Percentiles rank a stretch among this genome's conserved stretches.
Evolutionary conservation across 148 eudicot genomes (phyloP).

Genomic region (Vaccinium corymbosum): DNA sequence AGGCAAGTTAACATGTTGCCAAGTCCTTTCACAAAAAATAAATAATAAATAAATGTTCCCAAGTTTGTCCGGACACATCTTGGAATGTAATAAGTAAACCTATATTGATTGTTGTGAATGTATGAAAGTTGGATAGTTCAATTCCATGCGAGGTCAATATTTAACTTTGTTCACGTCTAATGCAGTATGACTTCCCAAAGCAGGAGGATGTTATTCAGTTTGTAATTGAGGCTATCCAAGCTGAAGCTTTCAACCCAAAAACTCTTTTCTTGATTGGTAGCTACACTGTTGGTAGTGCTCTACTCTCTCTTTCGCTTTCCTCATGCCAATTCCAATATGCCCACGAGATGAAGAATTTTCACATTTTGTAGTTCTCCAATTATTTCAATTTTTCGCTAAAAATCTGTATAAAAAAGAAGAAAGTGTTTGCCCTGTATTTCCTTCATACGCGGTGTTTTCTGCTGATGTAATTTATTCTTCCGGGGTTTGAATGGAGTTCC

Average conservation of each 20-base stretch:
- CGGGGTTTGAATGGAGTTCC: neutral
- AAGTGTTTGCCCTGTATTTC: neutral
- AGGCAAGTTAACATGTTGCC: neutral
- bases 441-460: neutral
- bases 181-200: conserved; percentile 95
- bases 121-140: neutral
- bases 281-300: conserved; percentile 74
- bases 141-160: neutral
- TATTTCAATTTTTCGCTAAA: neutral
- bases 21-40: no score
- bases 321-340: neutral
- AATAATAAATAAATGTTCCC: neutral
- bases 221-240: conserved; percentile 92
- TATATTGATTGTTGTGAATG: neutral
- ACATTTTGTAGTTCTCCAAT: neutral
- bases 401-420: neutral
- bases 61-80: neutral
- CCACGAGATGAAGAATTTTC: neutral
- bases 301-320: conserved; percentile 16
- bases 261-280: conserved; percentile 93
- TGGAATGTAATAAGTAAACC: neutral
- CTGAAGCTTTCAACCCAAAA: conserved; percentile 87
- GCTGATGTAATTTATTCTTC: neutral
- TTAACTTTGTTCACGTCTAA: conserved; percentile 15
- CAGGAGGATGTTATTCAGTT: conserved; percentile 91